A percentile compares a stretch with the other conserved stretches of the same genome.
Evolutionary conservation across 345 rosid species (phyloP).

Genomic region (Balakata baccata): DNA sequence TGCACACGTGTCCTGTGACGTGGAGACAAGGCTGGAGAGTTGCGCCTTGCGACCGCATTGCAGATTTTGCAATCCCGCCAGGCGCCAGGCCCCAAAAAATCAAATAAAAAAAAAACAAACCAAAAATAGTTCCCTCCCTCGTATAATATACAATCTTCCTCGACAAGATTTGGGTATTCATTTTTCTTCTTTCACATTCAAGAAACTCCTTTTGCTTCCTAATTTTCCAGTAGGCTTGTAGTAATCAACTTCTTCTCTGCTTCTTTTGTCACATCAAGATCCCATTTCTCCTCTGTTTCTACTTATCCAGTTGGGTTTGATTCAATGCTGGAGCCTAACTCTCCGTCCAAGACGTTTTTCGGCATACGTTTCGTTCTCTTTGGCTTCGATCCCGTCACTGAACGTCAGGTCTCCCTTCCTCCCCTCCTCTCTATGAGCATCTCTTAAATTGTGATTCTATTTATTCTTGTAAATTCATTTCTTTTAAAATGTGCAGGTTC

Average conservation of each 20-base stretch:
- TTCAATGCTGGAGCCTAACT: constrained; percentile 36
- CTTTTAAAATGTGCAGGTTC: constrained; percentile 35
- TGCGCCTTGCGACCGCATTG: background rate
- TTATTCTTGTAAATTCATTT: background rate
- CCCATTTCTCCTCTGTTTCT: background rate
- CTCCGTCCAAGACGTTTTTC: constrained; percentile 44
- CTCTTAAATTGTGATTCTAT: background rate
- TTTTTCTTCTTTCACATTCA: background rate
- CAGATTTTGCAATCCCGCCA: constrained; percentile 34
- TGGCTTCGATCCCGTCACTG: constrained; percentile 53
- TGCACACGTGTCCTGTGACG: constrained; percentile 19
- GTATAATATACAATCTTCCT: constrained; percentile 19
- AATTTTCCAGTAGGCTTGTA: background rate
- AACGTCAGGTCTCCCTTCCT: constrained; percentile 31
- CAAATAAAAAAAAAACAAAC: constrained; percentile 7
- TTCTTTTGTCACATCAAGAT: background rate
- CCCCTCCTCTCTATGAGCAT: background rate
- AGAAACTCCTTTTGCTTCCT: background rate
- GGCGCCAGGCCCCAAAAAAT: constrained; percentile 18
- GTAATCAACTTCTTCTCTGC: background rate
- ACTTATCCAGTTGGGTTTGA: background rate
- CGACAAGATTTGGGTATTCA: constrained; percentile 25
- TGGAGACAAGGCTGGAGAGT: constrained; percentile 17
- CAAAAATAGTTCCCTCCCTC: constrained; percentile 4
- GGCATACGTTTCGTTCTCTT: constrained; percentile 66